Percentiles rank a stretch among this genome's conserved stretches.
Evolutionary conservation across 768 basidiomycete genomes (phyloP).

Genomic region (Tephrocybe sp.): DNA sequence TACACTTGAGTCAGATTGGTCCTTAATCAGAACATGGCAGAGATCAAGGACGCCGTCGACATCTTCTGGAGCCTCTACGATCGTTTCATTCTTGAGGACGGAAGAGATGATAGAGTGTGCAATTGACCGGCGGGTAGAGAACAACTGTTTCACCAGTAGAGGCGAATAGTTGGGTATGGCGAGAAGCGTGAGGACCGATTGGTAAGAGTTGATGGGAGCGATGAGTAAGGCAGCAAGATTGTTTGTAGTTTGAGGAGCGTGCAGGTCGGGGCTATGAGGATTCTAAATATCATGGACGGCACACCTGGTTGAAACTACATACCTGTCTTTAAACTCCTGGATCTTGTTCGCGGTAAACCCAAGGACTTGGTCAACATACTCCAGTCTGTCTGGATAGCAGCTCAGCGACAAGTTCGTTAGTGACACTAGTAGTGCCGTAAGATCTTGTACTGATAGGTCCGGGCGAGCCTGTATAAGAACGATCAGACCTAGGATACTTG

Average conservation of each 20-base stretch:
- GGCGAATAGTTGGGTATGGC: conserved; percentile 90
- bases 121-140: conserved; percentile 86
- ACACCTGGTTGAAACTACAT: not conserved
- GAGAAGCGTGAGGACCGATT: conserved; percentile 95
- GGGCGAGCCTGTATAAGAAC: conserved; percentile 74
- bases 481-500: not conserved
- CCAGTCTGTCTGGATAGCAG: conserved; percentile 95
- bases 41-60: conserved; percentile 92
- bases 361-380: conserved; percentile 96
- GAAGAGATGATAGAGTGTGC: conserved; percentile 94
- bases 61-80: conserved; percentile 92
- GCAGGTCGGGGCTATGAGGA: conserved; percentile 73
- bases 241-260: conserved; percentile 80
- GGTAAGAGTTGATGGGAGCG: conserved; percentile 95
- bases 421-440: conserved; percentile 94
- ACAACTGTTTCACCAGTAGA: conserved; percentile 83
- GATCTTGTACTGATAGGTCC: conserved; percentile 95
- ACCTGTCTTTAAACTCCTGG: conserved; percentile 83
- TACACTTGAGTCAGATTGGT: conserved; percentile 61
- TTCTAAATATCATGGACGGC: conserved; percentile 6
- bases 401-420: conserved; percentile 92
- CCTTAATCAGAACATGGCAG: conserved; percentile 89
- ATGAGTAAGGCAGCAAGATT: conserved; percentile 92
- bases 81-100: conserved; percentile 94
- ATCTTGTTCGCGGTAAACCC: conserved; percentile 87